Base-by-base conservation (phyloP, 306 rosid species). In the Pueraria montana region DNA sequence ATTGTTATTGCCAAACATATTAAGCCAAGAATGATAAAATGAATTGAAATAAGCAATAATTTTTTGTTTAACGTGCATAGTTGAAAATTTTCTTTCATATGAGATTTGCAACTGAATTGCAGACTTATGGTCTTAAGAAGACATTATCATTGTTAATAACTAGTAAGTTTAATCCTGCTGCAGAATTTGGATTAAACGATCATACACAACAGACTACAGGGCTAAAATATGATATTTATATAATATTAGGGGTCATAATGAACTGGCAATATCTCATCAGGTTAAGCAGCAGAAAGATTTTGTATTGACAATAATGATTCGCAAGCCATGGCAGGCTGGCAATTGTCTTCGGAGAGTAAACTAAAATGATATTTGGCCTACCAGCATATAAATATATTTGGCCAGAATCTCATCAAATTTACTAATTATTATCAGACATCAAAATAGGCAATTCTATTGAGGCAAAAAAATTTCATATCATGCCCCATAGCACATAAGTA, bases 281-380 rank as follows among this genome's bases (percentile, higher is more conserved):
- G 18, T 71, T 36, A 26, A 23, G 32, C 59, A 38, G 30, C 38
- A 32, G 45, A 68, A 64, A 43, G 34, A 11, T 26, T 45, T 65
- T 73, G 70, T 10, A 38, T 36, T 26, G 14, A 42, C n/a, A 61
- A 40, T 40, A 76, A 21, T 65, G 77, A 73, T 32, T 79, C 58
- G 16, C 72, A 73, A 55, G n/a, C 74, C 67, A 79, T 30, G 62
- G 64, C 76, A 84, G 52, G 20, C 17, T 23, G 12, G 24, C 64
- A 67, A 65, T 40, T 40, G 26, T 43, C 24, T 71, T 10, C 13
- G 20, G 5, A 78, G 42, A 84, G 68, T 10, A 62, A 71, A 64
- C 32, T 46, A 77, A 61, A 70, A n/a, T 48, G 72, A 53, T 74
- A 84, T 58, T 42, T n/a, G 30, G 36, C 66, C 56, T 48, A 52